Conservation (phyloP, 2,329 filamentous ascomycete genomes). For the Curvularia spicifera region DNA sequence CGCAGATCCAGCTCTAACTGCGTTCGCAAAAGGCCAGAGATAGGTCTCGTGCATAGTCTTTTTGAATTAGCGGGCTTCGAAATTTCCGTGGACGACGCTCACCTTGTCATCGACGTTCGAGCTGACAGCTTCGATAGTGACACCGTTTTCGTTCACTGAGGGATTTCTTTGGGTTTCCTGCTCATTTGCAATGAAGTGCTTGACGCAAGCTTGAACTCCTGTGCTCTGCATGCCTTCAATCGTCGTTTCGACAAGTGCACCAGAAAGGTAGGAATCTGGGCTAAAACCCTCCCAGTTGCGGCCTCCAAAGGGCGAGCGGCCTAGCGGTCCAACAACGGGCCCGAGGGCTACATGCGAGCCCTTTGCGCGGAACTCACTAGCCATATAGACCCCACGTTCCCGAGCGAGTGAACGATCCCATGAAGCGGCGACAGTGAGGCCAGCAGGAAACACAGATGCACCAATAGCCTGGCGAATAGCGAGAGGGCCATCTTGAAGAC, state of each 20-base stretch:
- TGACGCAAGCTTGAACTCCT: constrained; percentile 52
- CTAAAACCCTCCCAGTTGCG: constrained; percentile 55
- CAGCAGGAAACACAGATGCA: constrained; percentile 49
- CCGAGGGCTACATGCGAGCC: constrained; percentile 53
- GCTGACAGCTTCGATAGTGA: constrained; percentile 61
- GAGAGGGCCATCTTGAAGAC: constrained; percentile 50
- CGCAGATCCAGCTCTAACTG: constrained; percentile 62
- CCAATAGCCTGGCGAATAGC: constrained; percentile 39
- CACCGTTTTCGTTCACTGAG: constrained; percentile 38
- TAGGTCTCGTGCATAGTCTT: constrained; percentile 56
- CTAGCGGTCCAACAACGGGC: constrained; percentile 58
- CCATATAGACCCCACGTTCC: constrained; percentile 44
- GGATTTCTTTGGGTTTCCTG: constrained; percentile 58
- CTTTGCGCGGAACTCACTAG: constrained; percentile 40
- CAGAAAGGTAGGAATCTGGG: constrained; percentile 53
- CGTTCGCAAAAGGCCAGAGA: constrained; percentile 69
- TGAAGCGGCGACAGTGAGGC: constrained; percentile 48
- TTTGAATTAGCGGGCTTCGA: too few relatives aligned
- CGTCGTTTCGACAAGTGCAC: constrained; percentile 46
- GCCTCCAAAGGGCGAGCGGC: constrained; percentile 48
- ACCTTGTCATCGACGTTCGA: constrained; percentile 59
- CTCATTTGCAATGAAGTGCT: constrained; percentile 66
- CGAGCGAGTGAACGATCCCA: constrained; percentile 50
- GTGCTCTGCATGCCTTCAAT: constrained; percentile 49
- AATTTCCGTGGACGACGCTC: too few relatives aligned